A percentile compares a stretch with the other conserved stretches of the same genome.
Evolutionary conservation across 768 basidiomycete genomes (phyloP).

Genomic region (Crassisporium funariophilum): DNA sequence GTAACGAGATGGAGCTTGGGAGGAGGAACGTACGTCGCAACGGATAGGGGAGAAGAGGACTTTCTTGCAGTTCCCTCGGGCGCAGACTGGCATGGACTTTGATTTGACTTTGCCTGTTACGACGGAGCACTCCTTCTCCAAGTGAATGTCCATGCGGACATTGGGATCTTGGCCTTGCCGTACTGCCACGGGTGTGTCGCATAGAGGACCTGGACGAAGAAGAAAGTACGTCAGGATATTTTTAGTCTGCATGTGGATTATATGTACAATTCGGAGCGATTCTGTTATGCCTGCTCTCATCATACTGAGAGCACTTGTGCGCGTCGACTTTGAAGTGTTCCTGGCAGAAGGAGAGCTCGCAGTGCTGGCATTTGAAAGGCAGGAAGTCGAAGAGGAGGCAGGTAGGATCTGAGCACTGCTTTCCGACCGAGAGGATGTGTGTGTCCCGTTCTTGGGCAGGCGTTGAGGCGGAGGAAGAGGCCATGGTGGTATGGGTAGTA

Average conservation of each 20-base stretch:
- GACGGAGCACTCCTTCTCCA: conserved; percentile 64
- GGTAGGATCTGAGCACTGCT: conserved; percentile 66
- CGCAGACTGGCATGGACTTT: conserved; percentile 61
- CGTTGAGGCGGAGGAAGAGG: conserved; percentile 21
- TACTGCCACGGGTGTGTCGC: conserved; percentile 73
- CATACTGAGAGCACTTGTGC: conserved; percentile 71
- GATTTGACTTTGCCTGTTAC: conserved; percentile 64
- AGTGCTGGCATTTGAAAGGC: conserved; percentile 87
- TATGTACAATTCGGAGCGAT: conserved; percentile 74
- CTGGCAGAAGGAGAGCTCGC: conserved; percentile 67
- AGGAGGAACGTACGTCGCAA: conserved; percentile 61
- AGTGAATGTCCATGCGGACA: conserved; percentile 76
- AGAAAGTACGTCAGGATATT: conserved; percentile 2
- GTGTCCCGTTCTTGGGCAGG: conserved; percentile 41
- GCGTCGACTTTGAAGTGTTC: conserved; percentile 75
- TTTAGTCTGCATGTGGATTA: background rate
- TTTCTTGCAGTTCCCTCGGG: conserved; percentile 66
- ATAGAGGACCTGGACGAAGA: conserved; percentile 66
- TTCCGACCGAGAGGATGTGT: conserved; percentile 67
- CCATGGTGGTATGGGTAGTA: conserved; percentile 10
- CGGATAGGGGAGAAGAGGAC: conserved; percentile 71
- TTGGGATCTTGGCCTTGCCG: conserved; percentile 83
- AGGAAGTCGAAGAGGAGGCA: conserved; percentile 82
- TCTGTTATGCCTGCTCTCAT: conserved; percentile 69
- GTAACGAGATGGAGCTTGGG: conserved; percentile 1